phyloP scores from a whole-genome alignment of 257 asterid species.

The Thymus mandschuricus region DNA sequence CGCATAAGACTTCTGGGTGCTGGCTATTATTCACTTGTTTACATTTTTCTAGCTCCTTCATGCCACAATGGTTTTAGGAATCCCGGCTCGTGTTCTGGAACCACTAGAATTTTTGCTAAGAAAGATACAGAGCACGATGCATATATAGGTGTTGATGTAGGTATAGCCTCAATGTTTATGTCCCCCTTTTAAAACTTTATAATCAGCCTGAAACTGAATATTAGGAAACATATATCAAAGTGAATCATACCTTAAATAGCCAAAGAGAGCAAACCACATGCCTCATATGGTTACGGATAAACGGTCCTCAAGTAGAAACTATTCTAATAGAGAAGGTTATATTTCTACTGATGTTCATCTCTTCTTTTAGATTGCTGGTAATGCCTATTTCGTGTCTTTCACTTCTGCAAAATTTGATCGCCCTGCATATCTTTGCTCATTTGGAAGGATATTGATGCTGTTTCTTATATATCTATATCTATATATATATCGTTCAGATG shows the following conservation, averaged over 20 bases:
- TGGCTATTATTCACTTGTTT: not conserved
- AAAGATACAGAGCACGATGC: not conserved
- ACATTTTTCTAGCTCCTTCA: not conserved
- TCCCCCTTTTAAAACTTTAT: too few species aligned
- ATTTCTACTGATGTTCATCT: not conserved
- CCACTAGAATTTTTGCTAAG: not conserved
- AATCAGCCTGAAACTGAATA: too few species aligned
- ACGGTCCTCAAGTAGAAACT: too few species aligned
- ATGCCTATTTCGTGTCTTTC: too few species aligned
- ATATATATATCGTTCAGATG: not conserved
- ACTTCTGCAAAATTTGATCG: not conserved
- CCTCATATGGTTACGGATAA: too few species aligned
- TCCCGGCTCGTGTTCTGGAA: not conserved
- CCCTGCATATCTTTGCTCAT: conserved; percentile 21
- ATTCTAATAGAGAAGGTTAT: not conserved
- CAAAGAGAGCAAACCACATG: too few species aligned
- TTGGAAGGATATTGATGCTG: not conserved
- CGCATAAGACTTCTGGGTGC: not conserved
- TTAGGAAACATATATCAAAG: too few species aligned
- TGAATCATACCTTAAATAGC: too few species aligned
- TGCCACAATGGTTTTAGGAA: not conserved
- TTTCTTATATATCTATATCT: too few species aligned
- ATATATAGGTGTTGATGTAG: not conserved
- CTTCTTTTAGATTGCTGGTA: not conserved
- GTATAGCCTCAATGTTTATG: not conserved